Conservation (phyloP, 768 basidiomycete genomes). For the Leccinellum albellum region DNA sequence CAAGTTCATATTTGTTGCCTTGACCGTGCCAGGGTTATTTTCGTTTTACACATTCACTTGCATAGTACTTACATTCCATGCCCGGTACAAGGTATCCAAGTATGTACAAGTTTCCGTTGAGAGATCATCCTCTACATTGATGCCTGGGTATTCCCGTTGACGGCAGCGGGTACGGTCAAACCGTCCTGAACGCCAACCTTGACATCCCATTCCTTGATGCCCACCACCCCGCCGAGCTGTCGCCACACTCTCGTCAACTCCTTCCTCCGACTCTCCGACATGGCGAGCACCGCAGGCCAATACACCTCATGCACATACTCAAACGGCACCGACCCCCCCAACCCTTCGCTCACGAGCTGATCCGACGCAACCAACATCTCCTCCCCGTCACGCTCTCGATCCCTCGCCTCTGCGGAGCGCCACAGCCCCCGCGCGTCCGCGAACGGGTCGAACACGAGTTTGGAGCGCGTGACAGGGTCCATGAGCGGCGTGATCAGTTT, state of each 20-base stretch:
- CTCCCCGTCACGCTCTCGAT: conserved; percentile 4
- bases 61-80: not conserved
- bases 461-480: conserved; percentile 74
- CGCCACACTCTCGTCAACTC: conserved; percentile 62
- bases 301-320: conserved; percentile 73
- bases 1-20: conserved; percentile 10
- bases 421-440: conserved; percentile 23
- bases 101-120: not conserved
- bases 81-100: not conserved
- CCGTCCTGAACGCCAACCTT: conserved; percentile 38
- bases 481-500: conserved; percentile 77
- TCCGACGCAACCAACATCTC: conserved; percentile 56
- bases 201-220: conserved; percentile 79
- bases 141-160: not conserved
- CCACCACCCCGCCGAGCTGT: conserved; percentile 61
- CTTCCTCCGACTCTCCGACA: conserved; percentile 50
- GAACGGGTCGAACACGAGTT: conserved; percentile 71
- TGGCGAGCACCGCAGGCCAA: conserved; percentile 60
- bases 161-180: not conserved
- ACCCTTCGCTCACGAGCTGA: conserved; percentile 66
- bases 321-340: conserved; percentile 66
- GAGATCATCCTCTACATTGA: not conserved
- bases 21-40: too few species aligned
- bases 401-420: conserved; percentile 23
- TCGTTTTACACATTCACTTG: not conserved